Conservation (phyloP, 495 filamentous ascomycete species). For the Astrothelium macrocarpum region DNA sequence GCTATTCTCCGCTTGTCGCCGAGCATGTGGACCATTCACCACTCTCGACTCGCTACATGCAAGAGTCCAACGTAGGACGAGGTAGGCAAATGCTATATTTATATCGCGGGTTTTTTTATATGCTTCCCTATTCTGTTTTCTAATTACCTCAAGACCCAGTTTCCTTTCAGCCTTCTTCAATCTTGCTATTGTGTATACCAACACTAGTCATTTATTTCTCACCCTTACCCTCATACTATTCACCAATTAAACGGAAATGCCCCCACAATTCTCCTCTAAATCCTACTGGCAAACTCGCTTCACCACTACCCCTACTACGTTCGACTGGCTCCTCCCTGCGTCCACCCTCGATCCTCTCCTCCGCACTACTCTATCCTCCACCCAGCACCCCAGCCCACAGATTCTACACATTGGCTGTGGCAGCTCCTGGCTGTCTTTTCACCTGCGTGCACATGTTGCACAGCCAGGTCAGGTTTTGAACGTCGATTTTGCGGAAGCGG, state of each 20-base stretch:
- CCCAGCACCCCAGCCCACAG: slow-evolving; percentile 6
- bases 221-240: neutral
- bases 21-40: neutral
- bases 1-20: neutral
- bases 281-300: slow-evolving; percentile 24
- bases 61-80: neutral
- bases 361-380: slow-evolving; percentile 9
- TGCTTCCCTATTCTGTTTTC: neutral
- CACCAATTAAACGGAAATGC: neutral
- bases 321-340: slow-evolving; percentile 24
- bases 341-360: slow-evolving; percentile 19
- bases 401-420: slow-evolving; percentile 26
- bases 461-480: slow-evolving; percentile 20
- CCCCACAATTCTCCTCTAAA: slow-evolving; percentile 17
- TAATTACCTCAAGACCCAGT: neutral
- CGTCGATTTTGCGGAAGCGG: slow-evolving; percentile 23
- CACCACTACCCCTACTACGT: slow-evolving; percentile 16
- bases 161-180: neutral
- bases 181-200: too few relatives aligned
- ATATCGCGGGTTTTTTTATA: neutral
- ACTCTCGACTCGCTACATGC: neutral
- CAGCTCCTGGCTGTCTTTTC: slow-evolving; percentile 21
- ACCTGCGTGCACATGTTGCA: slow-evolving; percentile 20
- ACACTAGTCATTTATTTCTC: too few relatives aligned
- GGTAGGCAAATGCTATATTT: neutral